Evolutionary conservation across 345 rosid species (phyloP).

Genomic region (Populus davidiana): DNA sequence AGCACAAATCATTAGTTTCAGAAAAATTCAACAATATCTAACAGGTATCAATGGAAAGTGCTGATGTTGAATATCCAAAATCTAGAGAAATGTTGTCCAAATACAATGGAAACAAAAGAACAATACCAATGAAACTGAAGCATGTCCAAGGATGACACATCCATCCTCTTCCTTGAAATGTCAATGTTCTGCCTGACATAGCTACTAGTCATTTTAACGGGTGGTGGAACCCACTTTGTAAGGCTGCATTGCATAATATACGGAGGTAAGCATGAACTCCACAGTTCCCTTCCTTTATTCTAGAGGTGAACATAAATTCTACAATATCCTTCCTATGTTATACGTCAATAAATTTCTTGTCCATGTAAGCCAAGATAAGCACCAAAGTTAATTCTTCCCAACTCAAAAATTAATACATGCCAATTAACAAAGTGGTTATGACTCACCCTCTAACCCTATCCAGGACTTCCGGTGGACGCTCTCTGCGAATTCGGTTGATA

Average conservation of each 20-base stretch:
- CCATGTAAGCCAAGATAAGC: neutral
- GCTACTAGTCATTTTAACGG: constrained; percentile 86
- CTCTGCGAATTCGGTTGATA: constrained; percentile 72
- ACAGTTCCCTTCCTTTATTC: neutral
- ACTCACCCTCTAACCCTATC: constrained; percentile 79
- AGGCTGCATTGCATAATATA: constrained; percentile 51
- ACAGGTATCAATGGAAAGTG: neutral
- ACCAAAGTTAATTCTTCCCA: neutral
- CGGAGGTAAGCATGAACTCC: constrained; percentile 10
- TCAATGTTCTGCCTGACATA: constrained; percentile 65
- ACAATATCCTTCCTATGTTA: neutral
- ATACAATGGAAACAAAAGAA: too few relatives aligned
- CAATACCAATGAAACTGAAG: constrained; percentile 94
- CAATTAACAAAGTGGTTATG: neutral
- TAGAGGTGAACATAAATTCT: too few relatives aligned
- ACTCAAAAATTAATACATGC: neutral
- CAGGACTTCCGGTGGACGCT: constrained; percentile 68
- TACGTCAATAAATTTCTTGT: neutral
- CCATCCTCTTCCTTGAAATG: constrained; percentile 86
- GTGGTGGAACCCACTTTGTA: constrained; percentile 98
- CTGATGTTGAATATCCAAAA: neutral
- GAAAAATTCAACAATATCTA: neutral
- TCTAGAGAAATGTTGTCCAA: too few relatives aligned
- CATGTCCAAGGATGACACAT: constrained; percentile 88
- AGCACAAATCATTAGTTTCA: neutral